Percentiles rank a stretch among this genome's conserved stretches.
Evolutionary conservation across 495 filamentous ascomycete genomes (phyloP).

Genomic region (Glarea lozoyensis): DNA sequence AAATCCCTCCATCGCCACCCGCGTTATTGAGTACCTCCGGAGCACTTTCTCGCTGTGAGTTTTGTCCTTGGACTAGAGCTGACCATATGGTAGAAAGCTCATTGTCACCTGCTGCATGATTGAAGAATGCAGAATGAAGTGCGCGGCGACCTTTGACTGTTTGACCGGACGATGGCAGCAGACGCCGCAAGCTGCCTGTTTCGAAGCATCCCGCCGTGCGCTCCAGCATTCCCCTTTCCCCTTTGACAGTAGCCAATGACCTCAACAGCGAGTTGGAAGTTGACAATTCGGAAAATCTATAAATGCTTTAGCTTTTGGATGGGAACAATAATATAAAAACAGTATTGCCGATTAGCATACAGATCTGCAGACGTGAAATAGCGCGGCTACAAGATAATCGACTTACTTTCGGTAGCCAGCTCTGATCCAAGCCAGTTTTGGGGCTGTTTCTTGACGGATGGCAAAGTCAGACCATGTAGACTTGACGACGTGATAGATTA

Average conservation of each 20-base stretch:
- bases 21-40: neutral
- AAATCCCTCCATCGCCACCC: slow-evolving; percentile 15
- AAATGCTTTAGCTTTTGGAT: too few relatives aligned
- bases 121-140: slow-evolving; percentile 60
- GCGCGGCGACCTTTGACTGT: slow-evolving; percentile 47
- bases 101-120: slow-evolving; percentile 48
- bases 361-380: too few relatives aligned
- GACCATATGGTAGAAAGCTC: slow-evolving; percentile 44
- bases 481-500: too few relatives aligned
- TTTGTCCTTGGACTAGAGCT: slow-evolving; percentile 21
- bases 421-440: too few relatives aligned
- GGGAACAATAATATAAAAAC: too few relatives aligned
- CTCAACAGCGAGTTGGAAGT: too few relatives aligned
- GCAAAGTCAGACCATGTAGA: too few relatives aligned
- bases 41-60: neutral
- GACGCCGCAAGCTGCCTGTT: slow-evolving; percentile 59
- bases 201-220: slow-evolving; percentile 69
- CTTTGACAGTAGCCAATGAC: neutral
- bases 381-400: too few relatives aligned
- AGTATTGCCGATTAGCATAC: too few relatives aligned
- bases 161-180: slow-evolving; percentile 48
- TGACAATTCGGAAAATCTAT: too few relatives aligned
- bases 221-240: slow-evolving; percentile 61
- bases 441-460: too few relatives aligned
- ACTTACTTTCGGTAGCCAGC: too few relatives aligned